Base-by-base conservation (phyloP, 2,329 filamentous ascomycete species). In the Berkeleyomyces rouxiae region DNA sequence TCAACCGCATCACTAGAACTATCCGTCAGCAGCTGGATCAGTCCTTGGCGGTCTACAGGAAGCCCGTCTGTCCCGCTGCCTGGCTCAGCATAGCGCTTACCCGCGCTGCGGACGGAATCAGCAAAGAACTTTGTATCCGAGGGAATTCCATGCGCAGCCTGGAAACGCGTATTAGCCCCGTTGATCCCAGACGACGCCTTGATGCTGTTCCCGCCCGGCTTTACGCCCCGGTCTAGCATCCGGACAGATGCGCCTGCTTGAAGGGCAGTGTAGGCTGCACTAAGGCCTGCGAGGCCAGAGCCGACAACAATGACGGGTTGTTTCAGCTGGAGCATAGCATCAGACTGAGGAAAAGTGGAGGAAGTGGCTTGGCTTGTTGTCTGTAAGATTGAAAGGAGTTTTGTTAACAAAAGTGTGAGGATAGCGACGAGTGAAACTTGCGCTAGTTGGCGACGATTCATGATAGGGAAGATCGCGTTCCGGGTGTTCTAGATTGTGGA, bases 101-200 rank as follows among this genome's bases (percentile, higher is more conserved):
- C 83, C 0, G 80, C 83, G 0, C 82, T 85, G 31, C 71, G 74
- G 6, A 82, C 67, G 0, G 83, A 84, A 70, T 85, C 82, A 36
- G 74, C 69, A 66, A 76, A 79, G 67, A 84, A 85, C 0, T 71
- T 67, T 4, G 46, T 33, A 23, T 62, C 63, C 1, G 71, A 69
- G 51, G 70, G 66, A 51, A 73, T 67, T n/a, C 72, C 68, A 47
- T 68, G 61, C 2, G 68, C 71, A 9, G 70, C 70, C 68, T 86
- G 83, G 65, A 80, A 84, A 3, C 73, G 74, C 0, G 83, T 85
- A 0, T 77, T 76, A 0, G 81, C 81, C 5, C 81, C 83, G 66
- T 84, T 85, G 70, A 86, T 86, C 0, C 82, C 83, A 0, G 82
- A 85, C 0, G 82, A 85, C 0, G 83, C 83, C 71, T 86, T 86